phyloP scores from a whole-genome alignment of 108 stramenopile genomes.

The Nannochloropsis oceanica region DNA sequence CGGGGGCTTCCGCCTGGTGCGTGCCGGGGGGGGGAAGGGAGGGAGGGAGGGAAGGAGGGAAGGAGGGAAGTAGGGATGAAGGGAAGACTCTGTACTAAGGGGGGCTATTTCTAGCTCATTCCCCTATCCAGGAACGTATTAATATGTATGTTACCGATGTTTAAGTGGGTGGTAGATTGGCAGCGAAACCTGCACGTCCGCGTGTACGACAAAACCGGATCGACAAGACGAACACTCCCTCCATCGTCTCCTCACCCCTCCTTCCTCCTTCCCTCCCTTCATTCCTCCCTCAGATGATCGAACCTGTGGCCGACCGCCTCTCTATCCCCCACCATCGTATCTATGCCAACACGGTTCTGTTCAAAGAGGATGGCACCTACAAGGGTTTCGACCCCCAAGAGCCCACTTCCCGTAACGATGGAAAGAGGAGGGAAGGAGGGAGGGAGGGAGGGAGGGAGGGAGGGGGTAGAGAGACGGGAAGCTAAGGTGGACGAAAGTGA shows the following conservation, averaged over 20 bases:
- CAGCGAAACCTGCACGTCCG: too few relatives aligned
- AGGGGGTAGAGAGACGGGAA: not conserved
- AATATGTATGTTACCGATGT: too few relatives aligned
- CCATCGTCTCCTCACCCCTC: not conserved
- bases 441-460: not conserved
- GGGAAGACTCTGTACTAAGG: not conserved
- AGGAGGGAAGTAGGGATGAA: not conserved
- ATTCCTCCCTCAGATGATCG: constrained; percentile 71
- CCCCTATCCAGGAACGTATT: too few relatives aligned
- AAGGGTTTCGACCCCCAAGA: constrained; percentile 70
- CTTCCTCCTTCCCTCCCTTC: not conserved
- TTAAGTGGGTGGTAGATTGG: too few relatives aligned
- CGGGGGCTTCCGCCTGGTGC: constrained; percentile 72
- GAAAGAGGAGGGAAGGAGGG: not conserved
- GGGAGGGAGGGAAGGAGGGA: not conserved
- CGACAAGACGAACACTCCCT: too few relatives aligned
- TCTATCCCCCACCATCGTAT: constrained; percentile 53
- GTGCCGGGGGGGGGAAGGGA: not conserved
- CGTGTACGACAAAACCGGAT: too few relatives aligned
- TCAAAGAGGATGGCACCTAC: constrained; percentile 54
- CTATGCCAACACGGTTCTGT: constrained; percentile 80
- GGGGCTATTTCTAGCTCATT: too few relatives aligned
- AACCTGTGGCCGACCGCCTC: constrained; percentile 64
- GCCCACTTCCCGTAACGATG: constrained; percentile 48
- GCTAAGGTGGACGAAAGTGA: not conserved